Base-by-base conservation (phyloP, 352 stramenopile species). In the Pythium periplocum region DNA sequence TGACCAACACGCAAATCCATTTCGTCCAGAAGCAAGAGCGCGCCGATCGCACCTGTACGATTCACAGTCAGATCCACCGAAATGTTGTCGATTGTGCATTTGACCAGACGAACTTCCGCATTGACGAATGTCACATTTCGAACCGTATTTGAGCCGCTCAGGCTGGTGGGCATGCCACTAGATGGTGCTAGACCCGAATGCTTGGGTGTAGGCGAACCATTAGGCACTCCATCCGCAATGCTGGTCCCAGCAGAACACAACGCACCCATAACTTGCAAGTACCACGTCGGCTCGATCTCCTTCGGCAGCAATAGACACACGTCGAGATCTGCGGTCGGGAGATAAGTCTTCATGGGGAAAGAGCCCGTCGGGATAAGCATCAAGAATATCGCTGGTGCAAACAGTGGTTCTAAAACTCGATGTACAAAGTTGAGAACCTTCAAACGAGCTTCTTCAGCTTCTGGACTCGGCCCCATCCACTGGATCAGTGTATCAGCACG, bases 101-200 rank as follows among this genome's bases (percentile, higher is more conserved):
- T 95, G 57, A 97, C 83, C 9, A 92, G 81, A 11, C 84, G 78
- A 43, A 94, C 82, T 50, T 95, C 84, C 2, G 84, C 83, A 55
- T 96, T 96, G 47, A 96, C 82, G 61, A 96, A 93, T 34, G 70
- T 95, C 48, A 97, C 87, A 49, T 97, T 97, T 48, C 83, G 83
- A 33, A 93, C 83, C 1, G 78, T 88, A 51, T 87, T 53, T 3
- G 59, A 52, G 11, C 17, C 17, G 17, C 17, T 26, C 17, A 26
- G 17, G 17, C 17, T 26, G 17, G 17, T 26, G 17, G 17, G 17
- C 17, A 26, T 26, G 17, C 17, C 17, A 26, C 17, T 26, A 26
- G 17, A 26, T 26, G 17, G 17, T 26, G 17, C 17, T 26, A 26
- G 17, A 26, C 17, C 17, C 17, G 17, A 26, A 26, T 26, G 17